These are phyloP conservation scores for Ehretia macrophylla DNA, from an alignment of 257 asterid genomes.

Conservation along the genomic window DNA sequence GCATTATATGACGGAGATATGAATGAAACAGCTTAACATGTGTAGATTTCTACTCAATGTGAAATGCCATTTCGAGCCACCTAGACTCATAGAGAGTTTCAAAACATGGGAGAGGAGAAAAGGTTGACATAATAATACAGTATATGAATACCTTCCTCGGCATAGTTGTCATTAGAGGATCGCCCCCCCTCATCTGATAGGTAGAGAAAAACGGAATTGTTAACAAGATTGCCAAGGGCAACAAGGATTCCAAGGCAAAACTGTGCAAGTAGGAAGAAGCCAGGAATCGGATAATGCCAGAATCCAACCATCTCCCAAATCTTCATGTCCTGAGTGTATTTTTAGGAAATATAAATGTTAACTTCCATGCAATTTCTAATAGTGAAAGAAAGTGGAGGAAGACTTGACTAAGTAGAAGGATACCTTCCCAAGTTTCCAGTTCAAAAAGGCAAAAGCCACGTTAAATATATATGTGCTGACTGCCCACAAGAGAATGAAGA, in stretches of 20 bases:
- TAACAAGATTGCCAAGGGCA: constrained; percentile 96
- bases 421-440: constrained; percentile 90
- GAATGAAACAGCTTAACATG: too few species aligned
- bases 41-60: too few species aligned
- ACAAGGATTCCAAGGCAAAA: constrained; percentile 94
- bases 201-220: constrained; percentile 73
- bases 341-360: constrained; percentile 15
- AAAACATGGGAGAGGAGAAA: constrained; percentile 3
- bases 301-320: constrained; percentile 99
- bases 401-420: constrained; percentile 20
- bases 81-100: too few species aligned
- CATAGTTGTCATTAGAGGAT: constrained; percentile 42
- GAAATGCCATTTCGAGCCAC: too few species aligned
- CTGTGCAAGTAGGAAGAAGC: constrained; percentile 90
- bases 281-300: constrained; percentile 99
- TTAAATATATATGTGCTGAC: constrained; percentile 92
- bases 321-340: constrained; percentile 76
- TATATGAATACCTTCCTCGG: constrained; percentile 62
- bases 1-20: too few species aligned
- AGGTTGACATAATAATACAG: constrained; percentile 9
- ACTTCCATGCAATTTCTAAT: constrained; percentile 15
- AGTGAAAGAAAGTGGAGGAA: constrained; percentile 18
- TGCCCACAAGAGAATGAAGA: constrained; percentile 99
- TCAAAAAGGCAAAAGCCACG: constrained; percentile 80
- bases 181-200: constrained; percentile 75